Percentiles rank a stretch among this genome's conserved stretches.
These are phyloP conservation scores for Cephaloascus fragrans DNA, from an alignment of 805 yeast genomes.

Conservation along the genomic window DNA sequence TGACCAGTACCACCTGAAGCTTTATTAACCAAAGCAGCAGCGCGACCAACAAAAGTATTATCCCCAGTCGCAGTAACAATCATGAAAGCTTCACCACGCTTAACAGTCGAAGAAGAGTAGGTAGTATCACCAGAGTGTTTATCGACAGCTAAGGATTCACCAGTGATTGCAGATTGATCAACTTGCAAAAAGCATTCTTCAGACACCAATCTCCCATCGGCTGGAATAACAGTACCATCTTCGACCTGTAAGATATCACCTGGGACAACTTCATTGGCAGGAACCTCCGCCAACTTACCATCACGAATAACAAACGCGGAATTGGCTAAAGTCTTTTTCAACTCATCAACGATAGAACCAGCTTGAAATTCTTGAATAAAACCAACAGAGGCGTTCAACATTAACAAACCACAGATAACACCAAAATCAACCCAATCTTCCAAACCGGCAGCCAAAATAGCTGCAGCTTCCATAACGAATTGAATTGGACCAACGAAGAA, in stretches of 20 bases:
- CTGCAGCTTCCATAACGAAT: slow-evolving; percentile 97
- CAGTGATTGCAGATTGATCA: slow-evolving; percentile 95
- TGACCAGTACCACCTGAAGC: slow-evolving; percentile 92
- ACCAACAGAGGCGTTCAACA: slow-evolving; percentile 89
- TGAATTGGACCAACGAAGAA: slow-evolving; percentile 94
- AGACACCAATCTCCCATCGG: slow-evolving; percentile 84
- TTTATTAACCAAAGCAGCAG: slow-evolving; percentile 92
- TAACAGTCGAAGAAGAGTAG: slow-evolving; percentile 90
- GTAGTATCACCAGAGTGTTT: slow-evolving; percentile 79
- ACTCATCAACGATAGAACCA: slow-evolving; percentile 94
- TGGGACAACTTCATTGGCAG: slow-evolving; percentile 82
- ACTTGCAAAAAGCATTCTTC: slow-evolving; percentile 82
- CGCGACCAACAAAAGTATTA: slow-evolving; percentile 92
- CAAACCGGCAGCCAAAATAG: slow-evolving; percentile 89
- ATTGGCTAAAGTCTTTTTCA: slow-evolving; percentile 91
- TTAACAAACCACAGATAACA: slow-evolving; percentile 81
- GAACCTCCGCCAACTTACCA: slow-evolving; percentile 66
- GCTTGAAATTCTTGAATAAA: slow-evolving; percentile 97
- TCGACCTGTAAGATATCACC: slow-evolving; percentile 91
- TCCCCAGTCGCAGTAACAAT: slow-evolving; percentile 93
- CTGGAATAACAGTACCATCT: slow-evolving; percentile 88
- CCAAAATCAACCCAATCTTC: slow-evolving; percentile 99
- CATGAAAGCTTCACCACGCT: slow-evolving; percentile 94
- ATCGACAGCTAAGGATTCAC: slow-evolving; percentile 95
- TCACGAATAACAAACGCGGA: slow-evolving; percentile 80